These are phyloP conservation scores for Teratosphaeriaceae sp. DNA, from an alignment of 2,329 filamentous ascomycete species.

Conservation along the genomic window DNA sequence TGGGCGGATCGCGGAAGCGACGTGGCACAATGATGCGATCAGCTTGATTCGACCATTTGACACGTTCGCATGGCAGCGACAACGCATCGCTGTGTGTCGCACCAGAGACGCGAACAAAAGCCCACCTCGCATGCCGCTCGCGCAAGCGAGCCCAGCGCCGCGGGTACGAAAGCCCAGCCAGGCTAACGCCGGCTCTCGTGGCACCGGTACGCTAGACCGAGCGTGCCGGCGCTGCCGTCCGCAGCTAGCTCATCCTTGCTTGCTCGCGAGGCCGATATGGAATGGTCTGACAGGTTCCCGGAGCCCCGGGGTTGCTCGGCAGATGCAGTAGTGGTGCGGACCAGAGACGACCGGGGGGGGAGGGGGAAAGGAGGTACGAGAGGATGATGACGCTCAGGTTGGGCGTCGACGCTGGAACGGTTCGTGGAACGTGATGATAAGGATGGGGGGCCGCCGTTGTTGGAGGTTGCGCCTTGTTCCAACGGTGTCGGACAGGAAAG, in stretches of 20 bases:
- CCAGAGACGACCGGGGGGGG: background rate
- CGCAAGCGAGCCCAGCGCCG: background rate
- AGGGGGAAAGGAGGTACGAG: background rate
- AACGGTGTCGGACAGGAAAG: too few species aligned
- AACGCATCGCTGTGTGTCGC: too few species aligned
- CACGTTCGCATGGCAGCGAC: too few species aligned
- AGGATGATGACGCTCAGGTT: background rate
- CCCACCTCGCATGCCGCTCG: background rate
- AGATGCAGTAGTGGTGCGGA: background rate
- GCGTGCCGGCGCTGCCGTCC: background rate
- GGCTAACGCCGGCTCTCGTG: background rate
- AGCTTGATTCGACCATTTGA: too few species aligned
- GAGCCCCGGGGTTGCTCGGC: background rate
- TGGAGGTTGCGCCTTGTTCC: too few species aligned
- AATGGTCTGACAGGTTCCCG: background rate
- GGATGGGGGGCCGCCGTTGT: too few species aligned
- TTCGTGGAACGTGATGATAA: too few species aligned
- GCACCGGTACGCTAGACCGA: background rate
- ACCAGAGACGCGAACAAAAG: too few species aligned
- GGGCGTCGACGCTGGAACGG: too few species aligned
- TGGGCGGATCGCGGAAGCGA: too few species aligned
- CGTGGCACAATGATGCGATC: too few species aligned
- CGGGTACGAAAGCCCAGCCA: background rate
- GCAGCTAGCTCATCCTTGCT: slow-evolving; percentile 1
- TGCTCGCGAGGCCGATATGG: background rate